These are phyloP conservation scores for Trichocomaceae sp. DNA, from an alignment of 2,329 filamentous ascomycete genomes.

Conservation along the genomic window DNA sequence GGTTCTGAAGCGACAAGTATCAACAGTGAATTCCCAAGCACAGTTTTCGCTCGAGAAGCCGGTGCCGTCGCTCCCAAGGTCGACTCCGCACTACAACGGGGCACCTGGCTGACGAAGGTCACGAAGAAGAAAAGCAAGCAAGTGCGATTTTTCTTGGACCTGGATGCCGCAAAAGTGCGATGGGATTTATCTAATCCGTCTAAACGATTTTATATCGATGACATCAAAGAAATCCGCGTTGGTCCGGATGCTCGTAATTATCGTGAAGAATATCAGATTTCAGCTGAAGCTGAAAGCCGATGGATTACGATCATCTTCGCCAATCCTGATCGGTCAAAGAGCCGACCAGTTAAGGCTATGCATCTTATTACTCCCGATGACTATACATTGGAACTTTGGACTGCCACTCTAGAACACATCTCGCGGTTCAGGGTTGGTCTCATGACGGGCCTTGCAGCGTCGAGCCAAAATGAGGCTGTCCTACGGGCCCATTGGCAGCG, in stretches of 20 bases:
- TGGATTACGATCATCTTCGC: conserved; percentile 91
- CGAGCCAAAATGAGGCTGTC: conserved; percentile 68
- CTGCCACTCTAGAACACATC: conserved; percentile 72
- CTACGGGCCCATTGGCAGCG: conserved; percentile 78
- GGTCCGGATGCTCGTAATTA: conserved; percentile 83
- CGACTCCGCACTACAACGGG: conserved; percentile 68
- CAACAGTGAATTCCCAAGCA: conserved; percentile 31
- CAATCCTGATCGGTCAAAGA: conserved; percentile 69
- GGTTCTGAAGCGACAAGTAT: conserved; percentile 35
- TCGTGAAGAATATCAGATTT: conserved; percentile 70
- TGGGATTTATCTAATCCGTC: conserved; percentile 75
- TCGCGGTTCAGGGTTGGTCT: conserved; percentile 80
- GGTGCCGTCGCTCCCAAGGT: conserved; percentile 58
- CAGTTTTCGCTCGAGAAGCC: conserved; percentile 25
- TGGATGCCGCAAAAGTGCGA: conserved; percentile 74
- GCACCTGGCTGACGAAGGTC: conserved; percentile 72
- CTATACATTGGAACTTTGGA: conserved; percentile 71
- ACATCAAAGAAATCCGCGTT: conserved; percentile 83
- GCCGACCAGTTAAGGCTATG: conserved; percentile 64
- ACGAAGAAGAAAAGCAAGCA: conserved; percentile 71
- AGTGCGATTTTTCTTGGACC: conserved; percentile 72
- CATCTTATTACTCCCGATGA: conserved; percentile 76
- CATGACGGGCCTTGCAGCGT: conserved; percentile 79
- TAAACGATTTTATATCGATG: conserved; percentile 89
- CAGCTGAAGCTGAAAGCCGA: conserved; percentile 59